These are phyloP conservation scores for Crucihimalaya himalaica DNA, from an alignment of 345 rosid species.

Conservation along the genomic window DNA sequence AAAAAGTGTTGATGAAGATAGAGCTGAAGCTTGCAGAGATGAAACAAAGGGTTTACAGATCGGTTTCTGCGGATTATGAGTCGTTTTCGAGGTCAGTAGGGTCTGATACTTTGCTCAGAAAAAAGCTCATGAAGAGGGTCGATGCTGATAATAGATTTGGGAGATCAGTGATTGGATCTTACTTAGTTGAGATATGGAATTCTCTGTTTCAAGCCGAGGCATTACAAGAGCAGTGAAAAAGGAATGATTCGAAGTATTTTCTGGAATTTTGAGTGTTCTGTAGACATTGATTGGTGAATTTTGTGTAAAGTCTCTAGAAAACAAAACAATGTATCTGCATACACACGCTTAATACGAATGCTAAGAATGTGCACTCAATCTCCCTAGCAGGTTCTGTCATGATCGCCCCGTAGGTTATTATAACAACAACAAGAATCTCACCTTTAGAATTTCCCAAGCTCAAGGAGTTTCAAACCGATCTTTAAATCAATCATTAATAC, in stretches of 20 bases:
- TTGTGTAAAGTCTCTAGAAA: background rate
- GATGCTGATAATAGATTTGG: background rate
- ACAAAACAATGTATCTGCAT: background rate
- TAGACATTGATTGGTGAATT: background rate
- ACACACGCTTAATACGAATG: no score
- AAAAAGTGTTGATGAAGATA: constrained; percentile 20
- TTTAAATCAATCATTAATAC: no score
- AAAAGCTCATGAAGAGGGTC: background rate
- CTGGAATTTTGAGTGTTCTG: background rate
- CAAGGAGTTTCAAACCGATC: no score
- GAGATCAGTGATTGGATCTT: constrained; percentile 19
- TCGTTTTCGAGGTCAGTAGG: constrained; percentile 9
- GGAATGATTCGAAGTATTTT: background rate
- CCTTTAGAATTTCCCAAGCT: no score
- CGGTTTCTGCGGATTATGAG: constrained; percentile 23
- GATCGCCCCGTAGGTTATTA: no score
- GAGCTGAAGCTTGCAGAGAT: constrained; percentile 30
- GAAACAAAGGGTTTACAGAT: constrained; percentile 10
- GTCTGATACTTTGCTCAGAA: background rate
- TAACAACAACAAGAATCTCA: no score
- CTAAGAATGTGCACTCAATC: no score
- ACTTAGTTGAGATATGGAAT: constrained; percentile 23
- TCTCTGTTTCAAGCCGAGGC: constrained; percentile 13
- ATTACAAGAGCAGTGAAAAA: background rate
- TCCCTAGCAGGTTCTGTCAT: no score